Conservation (phyloP, 148 eudicot genomes). For the Arbutus unedo region DNA sequence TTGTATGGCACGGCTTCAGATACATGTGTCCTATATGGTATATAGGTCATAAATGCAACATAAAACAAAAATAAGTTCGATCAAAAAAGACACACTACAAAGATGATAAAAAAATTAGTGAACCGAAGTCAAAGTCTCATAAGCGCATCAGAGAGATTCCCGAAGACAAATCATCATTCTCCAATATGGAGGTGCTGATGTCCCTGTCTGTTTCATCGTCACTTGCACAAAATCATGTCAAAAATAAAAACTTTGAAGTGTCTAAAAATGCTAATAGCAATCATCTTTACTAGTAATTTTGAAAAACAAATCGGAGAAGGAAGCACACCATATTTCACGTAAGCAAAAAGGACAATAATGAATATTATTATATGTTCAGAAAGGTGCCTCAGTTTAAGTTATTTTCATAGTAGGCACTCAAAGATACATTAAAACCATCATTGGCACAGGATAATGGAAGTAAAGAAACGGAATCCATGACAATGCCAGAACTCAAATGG, state of each 20-base stretch:
- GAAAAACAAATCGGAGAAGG: neutral
- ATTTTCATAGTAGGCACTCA: conserved; percentile 8
- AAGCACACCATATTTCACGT: neutral
- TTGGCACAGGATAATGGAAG: neutral
- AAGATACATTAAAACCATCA: conserved; percentile 13
- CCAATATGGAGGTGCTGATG: conserved; percentile 21
- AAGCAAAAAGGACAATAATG: neutral
- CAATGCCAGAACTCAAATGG: neutral
- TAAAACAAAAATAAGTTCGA: neutral
- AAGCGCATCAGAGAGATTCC: conserved; percentile 40
- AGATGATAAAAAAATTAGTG: neutral
- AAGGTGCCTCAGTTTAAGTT: conserved; percentile 11
- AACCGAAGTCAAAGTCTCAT: neutral
- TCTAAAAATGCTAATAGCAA: neutral
- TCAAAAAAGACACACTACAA: neutral
- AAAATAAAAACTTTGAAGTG: neutral
- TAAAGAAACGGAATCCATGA: neutral
- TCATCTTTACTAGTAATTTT: neutral
- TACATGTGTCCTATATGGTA: too few species aligned
- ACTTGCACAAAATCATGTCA: conserved; percentile 16
- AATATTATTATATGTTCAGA: neutral
- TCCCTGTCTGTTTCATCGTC: conserved; percentile 35
- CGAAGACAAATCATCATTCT: conserved; percentile 28
- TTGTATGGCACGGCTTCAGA: too few species aligned
- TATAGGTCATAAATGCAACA: neutral